phyloP scores from a whole-genome alignment of 2,329 filamentous ascomycete species.

The Colletotrichum godetiae region DNA sequence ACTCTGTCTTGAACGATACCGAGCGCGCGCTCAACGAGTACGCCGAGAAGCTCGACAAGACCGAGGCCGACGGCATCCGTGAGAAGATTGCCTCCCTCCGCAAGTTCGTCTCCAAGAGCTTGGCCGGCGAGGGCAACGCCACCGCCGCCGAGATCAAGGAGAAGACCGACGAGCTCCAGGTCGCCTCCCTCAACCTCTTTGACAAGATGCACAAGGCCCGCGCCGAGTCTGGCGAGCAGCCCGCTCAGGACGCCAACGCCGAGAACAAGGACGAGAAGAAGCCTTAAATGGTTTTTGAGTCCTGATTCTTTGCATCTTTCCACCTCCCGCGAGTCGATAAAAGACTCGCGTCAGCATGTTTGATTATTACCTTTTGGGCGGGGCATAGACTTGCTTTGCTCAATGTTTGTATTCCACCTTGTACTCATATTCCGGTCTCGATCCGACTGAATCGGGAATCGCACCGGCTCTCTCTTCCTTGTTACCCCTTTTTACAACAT shows the following conservation, averaged over 20 bases:
- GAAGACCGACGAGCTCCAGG: conserved; percentile 98
- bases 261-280: conserved; percentile 79
- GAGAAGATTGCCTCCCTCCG: conserved; percentile 91
- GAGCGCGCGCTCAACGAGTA: conserved; percentile 99
- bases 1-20: conserved; percentile 96
- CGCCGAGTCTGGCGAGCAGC: conserved; percentile 71
- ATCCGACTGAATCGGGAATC: background rate
- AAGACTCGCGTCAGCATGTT: conserved; percentile 39
- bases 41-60: conserved; percentile 95
- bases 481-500: conserved; percentile 53
- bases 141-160: conserved; percentile 96
- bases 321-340: background rate
- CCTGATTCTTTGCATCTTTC: conserved; percentile 40
- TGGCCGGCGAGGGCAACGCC: conserved; percentile 87
- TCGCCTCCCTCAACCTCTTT: conserved; percentile 94
- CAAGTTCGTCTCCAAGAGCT: conserved; percentile 93
- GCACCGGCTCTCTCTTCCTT: conserved; percentile 43
- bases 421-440: conserved; percentile 61
- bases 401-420: conserved; percentile 58
- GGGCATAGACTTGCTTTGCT: conserved; percentile 48
- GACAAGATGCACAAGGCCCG: conserved; percentile 99
- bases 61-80: conserved; percentile 90
- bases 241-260: conserved; percentile 69
- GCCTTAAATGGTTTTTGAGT: conserved; percentile 59
- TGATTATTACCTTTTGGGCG: conserved; percentile 45